Base-by-base conservation (phyloP, 2,329 filamentous ascomycete species). In the Endoconidiophora laricicola region DNA sequence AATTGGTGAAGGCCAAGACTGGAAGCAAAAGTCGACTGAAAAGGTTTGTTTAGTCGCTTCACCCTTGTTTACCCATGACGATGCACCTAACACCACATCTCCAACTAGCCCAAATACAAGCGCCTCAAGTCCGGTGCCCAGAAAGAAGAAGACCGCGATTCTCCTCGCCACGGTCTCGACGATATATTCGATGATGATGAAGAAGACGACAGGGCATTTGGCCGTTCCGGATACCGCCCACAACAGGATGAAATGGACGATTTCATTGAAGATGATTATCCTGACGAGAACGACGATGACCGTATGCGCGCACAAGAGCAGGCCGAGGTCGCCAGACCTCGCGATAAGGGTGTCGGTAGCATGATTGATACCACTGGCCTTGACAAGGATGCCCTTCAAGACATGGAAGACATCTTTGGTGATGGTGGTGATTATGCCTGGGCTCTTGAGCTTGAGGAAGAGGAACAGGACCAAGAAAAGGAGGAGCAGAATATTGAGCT, bases 171-270 rank as follows among this genome's bases (percentile, higher is more conserved):
- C 54, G 86, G 83, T 22, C 76, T 96, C 14, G 82, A 87, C 57
- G 82, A 95, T 58, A 96, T 98, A 57, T 98, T 98, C 64, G 88
- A 86, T 36, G 90, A 94, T 57, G 90, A 95, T 48, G 90, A 96
- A 55, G 79, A 83, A 16, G 72, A 55, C 49, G 74, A 77, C 4
- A 72, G 74, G 38, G 66, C 71, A 52, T 62, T 63, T 2, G 66
- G 65, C 33, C 66, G 74, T 55, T 65, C 69, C 4, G 69, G 63
- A 55, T 75, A 76, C 54, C 74, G 83, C 52, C 71, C 72, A 36
- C 70, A 76, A 54, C 76, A 76, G 44, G 84, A 93, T 63, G 86
- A 94, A 60, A 86, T 94, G 63, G 86, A 86, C 54, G 88, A 90
- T 62, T 98, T 98, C 65, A 98, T 98, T 60, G 90, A 96, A 62